A percentile compares a stretch with the other conserved stretches of the same genome.
phyloP scores from a whole-genome alignment of 2,329 filamentous ascomycete genomes.

The Nigrograna mackinnonii region DNA sequence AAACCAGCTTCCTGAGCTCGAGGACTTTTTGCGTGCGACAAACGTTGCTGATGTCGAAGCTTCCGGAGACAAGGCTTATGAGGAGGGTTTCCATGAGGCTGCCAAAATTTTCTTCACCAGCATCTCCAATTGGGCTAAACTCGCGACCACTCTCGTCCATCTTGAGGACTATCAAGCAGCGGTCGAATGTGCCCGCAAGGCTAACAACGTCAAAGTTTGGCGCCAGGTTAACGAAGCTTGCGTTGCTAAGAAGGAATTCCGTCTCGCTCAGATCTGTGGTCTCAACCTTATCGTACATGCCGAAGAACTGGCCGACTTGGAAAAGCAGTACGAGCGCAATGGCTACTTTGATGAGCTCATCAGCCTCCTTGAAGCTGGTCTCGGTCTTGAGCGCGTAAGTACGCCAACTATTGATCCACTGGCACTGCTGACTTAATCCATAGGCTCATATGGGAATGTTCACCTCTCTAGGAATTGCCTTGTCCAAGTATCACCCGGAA shows the following conservation, averaged over 20 bases:
- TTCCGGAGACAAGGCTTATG: conserved; percentile 97
- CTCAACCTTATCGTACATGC: conserved; percentile 97
- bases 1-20: conserved; percentile 87
- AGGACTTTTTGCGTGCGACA: conserved; percentile 90
- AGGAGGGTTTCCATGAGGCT: conserved; percentile 90
- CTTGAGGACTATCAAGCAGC: conserved; percentile 96
- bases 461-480: conserved; percentile 86
- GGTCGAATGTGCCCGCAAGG: conserved; percentile 96
- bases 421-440: too few species aligned
- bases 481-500: conserved; percentile 94
- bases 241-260: conserved; percentile 97
- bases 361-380: conserved; percentile 86
- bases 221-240: conserved; percentile 97
- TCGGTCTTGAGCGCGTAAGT: conserved; percentile 75
- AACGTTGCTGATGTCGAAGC: conserved; percentile 97
- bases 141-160: conserved; percentile 96
- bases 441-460: conserved; percentile 93
- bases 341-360: conserved; percentile 99
- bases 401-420: not conserved
- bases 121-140: conserved; percentile 99
- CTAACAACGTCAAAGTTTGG: conserved; percentile 99
- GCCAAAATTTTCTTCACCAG: conserved; percentile 98
- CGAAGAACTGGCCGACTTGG: conserved; percentile 88
- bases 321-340: conserved; percentile 94
- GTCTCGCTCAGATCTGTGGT: conserved; percentile 97